These are phyloP conservation scores for Styphnolobium japonicum DNA, from an alignment of 306 rosid species.

Conservation along the genomic window DNA sequence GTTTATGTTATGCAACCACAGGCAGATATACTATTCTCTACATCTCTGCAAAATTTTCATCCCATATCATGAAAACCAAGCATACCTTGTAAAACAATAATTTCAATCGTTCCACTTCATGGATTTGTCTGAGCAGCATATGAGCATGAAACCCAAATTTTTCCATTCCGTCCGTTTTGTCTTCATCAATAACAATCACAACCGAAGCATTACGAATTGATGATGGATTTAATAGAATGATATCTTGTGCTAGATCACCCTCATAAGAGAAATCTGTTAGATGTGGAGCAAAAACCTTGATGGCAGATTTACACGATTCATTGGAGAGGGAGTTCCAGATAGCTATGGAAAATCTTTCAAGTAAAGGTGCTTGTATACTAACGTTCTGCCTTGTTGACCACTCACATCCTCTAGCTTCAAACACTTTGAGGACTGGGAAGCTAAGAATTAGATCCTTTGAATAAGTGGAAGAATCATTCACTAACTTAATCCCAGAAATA, in stretches of 20 bases:
- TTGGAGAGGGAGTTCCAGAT: slow-evolving; percentile 19
- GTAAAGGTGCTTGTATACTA: slow-evolving; percentile 10
- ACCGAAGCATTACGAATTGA: slow-evolving; percentile 14
- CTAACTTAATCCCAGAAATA: slow-evolving; percentile 20
- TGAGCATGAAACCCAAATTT: neutral
- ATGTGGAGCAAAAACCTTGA: slow-evolving; percentile 7
- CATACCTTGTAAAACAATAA: slow-evolving; percentile 33
- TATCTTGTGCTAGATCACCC: slow-evolving; percentile 19
- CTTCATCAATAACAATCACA: slow-evolving; percentile 24
- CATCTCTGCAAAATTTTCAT: neutral
- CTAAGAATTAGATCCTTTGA: slow-evolving; percentile 12
- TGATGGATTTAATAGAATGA: neutral
- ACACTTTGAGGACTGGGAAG: slow-evolving; percentile 30
- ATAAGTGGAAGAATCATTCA: slow-evolving; percentile 16
- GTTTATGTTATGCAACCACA: neutral
- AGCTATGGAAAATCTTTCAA: slow-evolving; percentile 24
- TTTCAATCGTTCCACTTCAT: slow-evolving; percentile 13
- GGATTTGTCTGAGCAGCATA: slow-evolving; percentile 21
- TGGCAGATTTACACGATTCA: slow-evolving; percentile 6
- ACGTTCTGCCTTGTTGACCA: slow-evolving; percentile 10
- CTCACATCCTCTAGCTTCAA: slow-evolving; percentile 31
- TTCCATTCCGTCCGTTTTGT: neutral
- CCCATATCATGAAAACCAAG: neutral
- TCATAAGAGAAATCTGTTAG: slow-evolving; percentile 21
- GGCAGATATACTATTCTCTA: neutral